Percentiles rank a stretch among this genome's conserved stretches.
Conservation (phyloP, 352 stramenopile genomes). For the Pythium apleroticum region DNA sequence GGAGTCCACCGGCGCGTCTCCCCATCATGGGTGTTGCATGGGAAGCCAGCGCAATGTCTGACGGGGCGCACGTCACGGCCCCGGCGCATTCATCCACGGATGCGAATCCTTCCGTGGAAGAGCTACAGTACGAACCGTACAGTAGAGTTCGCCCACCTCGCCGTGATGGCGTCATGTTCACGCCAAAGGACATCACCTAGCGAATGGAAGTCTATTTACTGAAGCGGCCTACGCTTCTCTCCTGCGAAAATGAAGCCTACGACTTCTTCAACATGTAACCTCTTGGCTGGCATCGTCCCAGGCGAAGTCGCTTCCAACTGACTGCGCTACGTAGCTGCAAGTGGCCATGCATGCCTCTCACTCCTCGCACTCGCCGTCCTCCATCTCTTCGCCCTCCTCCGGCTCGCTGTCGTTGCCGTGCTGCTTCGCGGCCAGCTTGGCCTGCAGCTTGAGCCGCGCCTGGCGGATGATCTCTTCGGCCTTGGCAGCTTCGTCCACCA, state of each 20-base stretch:
- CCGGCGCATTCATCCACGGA: background rate
- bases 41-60: background rate
- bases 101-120: background rate
- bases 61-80: background rate
- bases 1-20: background rate
- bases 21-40: too few relatives aligned
- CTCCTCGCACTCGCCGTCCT: conserved; percentile 49
- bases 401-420: conserved; percentile 41
- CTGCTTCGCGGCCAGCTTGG: conserved; percentile 33
- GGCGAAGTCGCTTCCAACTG: background rate
- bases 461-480: conserved; percentile 74
- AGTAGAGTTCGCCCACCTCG: background rate
- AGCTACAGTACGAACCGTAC: background rate
- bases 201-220: background rate
- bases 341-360: conserved; percentile 14
- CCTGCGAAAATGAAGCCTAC: too few relatives aligned
- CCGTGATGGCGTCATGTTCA: too few relatives aligned
- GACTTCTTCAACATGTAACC: background rate
- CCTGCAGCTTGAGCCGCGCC: conserved; percentile 56
- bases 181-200: too few relatives aligned
- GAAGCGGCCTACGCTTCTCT: background rate
- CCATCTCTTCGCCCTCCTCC: conserved; percentile 51
- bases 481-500: conserved; percentile 49
- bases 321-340: background rate
- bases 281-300: background rate